These are phyloP conservation scores for Serendipita sp. DNA, from an alignment of 1,284 basidiomycete genomes.

Conservation along the genomic window DNA sequence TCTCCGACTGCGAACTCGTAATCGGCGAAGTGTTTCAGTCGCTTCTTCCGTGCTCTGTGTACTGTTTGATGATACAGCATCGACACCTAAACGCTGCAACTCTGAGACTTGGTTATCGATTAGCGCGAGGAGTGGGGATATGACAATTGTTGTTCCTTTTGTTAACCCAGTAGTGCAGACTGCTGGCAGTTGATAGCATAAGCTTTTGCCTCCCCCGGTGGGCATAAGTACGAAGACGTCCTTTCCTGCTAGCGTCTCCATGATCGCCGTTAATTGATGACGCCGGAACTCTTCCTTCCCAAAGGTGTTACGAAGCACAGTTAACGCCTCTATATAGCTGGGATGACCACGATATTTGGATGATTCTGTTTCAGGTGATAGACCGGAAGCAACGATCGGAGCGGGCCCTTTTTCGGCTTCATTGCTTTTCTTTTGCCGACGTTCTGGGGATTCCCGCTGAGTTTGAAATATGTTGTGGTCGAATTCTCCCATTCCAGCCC, in stretches of 20 bases:
- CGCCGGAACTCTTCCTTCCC: slow-evolving; percentile 54
- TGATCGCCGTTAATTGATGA: slow-evolving; percentile 82
- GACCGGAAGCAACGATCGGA: neutral
- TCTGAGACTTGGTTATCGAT: slow-evolving; percentile 82
- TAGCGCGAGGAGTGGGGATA: slow-evolving; percentile 80
- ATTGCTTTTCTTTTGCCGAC: neutral
- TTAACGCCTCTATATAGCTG: slow-evolving; percentile 41
- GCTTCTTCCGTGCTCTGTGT: slow-evolving; percentile 35
- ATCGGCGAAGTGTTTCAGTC: slow-evolving; percentile 21
- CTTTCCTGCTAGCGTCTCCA: slow-evolving; percentile 60
- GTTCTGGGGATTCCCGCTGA: neutral
- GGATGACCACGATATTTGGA: neutral
- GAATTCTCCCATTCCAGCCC: neutral
- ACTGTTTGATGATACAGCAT: slow-evolving; percentile 60
- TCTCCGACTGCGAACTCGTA: slow-evolving; percentile 23
- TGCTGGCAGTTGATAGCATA: slow-evolving; percentile 67
- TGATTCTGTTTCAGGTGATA: neutral
- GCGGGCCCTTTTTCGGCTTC: neutral
- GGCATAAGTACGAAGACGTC: slow-evolving; percentile 96
- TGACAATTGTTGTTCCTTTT: slow-evolving; percentile 75
- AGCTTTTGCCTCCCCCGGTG: slow-evolving; percentile 37
- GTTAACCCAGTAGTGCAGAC: slow-evolving; percentile 62
- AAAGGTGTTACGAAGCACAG: slow-evolving; percentile 54
- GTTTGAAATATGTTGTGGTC: neutral
- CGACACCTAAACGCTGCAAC: slow-evolving; percentile 50